These are phyloP conservation scores for Boletus tylopilopsis DNA, from an alignment of 768 basidiomycete species.

Conservation along the genomic window DNA sequence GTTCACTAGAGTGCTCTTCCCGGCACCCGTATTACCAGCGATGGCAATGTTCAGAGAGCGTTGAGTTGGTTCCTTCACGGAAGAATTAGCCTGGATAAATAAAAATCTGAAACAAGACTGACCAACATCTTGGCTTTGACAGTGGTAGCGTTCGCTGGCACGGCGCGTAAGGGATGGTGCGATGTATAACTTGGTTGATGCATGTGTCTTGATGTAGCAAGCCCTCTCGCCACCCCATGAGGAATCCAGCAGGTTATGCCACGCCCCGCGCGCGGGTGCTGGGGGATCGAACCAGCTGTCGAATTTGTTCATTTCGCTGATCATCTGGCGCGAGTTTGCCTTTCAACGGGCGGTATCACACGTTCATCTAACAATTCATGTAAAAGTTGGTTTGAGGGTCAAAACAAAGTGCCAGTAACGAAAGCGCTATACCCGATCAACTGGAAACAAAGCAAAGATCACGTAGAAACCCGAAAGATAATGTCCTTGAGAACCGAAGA, in stretches of 20 bases:
- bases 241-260: constrained; percentile 17
- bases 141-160: background rate
- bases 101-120: background rate
- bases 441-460: background rate
- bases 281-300: too few relatives aligned
- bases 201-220: background rate
- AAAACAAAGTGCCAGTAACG: background rate
- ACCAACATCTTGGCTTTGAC: constrained; percentile 15
- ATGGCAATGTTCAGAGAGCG: constrained; percentile 16
- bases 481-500: constrained; percentile 15
- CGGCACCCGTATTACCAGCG: constrained; percentile 22
- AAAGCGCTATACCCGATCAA: background rate
- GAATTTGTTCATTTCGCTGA: too few relatives aligned
- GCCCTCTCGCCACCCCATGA: constrained; percentile 8
- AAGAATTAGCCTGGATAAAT: background rate
- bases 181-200: background rate
- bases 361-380: too few relatives aligned
- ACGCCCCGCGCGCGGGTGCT: too few relatives aligned
- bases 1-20: constrained; percentile 28
- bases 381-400: background rate
- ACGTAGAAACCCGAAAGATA: constrained; percentile 15
- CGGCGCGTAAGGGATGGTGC: background rate
- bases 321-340: too few relatives aligned
- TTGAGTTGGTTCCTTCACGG: background rate
- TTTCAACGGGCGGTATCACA: too few relatives aligned